Evolutionary conservation across 1,284 basidiomycete species (phyloP).

Genomic region (Volvariella surrecta): DNA sequence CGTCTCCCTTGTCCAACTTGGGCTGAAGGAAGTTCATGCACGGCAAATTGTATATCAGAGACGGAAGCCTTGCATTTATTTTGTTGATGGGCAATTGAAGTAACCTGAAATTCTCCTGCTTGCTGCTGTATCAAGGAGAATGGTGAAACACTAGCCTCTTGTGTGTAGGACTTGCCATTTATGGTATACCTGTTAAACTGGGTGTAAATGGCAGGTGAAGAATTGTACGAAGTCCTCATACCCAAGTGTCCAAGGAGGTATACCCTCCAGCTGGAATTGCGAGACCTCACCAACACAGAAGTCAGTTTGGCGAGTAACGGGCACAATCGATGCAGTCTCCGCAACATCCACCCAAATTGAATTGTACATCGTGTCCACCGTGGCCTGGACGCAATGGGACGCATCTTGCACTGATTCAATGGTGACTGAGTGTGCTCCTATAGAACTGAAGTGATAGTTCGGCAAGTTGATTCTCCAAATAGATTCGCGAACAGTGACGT

Average conservation of each 20-base stretch:
- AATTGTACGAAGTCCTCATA: conserved; percentile 35
- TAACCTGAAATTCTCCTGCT: conserved; percentile 75
- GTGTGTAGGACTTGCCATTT: conserved; percentile 67
- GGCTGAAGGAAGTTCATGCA: conserved; percentile 84
- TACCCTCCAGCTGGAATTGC: conserved; percentile 91
- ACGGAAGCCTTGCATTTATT: conserved; percentile 81
- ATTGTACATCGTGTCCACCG: conserved; percentile 53
- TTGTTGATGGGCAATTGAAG: conserved; percentile 85
- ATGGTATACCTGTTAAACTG: conserved; percentile 60
- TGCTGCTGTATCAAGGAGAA: conserved; percentile 81
- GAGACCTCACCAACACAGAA: conserved; percentile 89
- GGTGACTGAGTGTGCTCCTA: conserved; percentile 74
- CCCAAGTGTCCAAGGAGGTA: conserved; percentile 92
- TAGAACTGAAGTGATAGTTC: conserved; percentile 61
- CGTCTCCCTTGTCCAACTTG: conserved; percentile 80
- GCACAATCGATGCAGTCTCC: conserved; percentile 88
- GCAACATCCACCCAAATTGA: conserved; percentile 83
- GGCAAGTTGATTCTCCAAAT: conserved; percentile 76
- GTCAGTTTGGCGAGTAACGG: conserved; percentile 72
- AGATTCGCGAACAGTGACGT: conserved; percentile 47
- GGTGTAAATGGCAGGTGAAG: not conserved
- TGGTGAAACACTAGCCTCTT: conserved; percentile 70
- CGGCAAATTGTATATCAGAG: conserved; percentile 65
- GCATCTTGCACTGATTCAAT: conserved; percentile 74
- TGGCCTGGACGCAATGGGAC: conserved; percentile 71